Conservation (phyloP, 495 filamentous ascomycete species). For the Hapsidospora chrysogenum region DNA sequence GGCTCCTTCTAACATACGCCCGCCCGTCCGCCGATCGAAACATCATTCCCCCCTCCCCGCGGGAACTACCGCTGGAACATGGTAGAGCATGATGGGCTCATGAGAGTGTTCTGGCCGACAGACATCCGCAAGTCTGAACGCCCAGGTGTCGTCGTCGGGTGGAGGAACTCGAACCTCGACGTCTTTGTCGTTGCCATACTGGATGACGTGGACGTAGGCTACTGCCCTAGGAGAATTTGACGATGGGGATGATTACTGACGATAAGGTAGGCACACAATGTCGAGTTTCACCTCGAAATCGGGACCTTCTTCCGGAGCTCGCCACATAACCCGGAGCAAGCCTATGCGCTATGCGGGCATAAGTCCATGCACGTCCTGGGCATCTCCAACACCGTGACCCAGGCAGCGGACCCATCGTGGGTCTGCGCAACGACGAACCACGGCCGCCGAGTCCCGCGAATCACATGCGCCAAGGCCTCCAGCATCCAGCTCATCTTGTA, state of each 20-base stretch:
- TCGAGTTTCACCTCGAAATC: conserved; percentile 73
- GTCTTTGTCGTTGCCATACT: conserved; percentile 78
- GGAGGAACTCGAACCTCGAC: conserved; percentile 84
- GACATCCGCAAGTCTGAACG: conserved; percentile 57
- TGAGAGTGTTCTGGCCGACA: conserved; percentile 96
- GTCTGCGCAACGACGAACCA: conserved; percentile 49
- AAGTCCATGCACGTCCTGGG: conserved; percentile 76
- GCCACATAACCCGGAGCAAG: conserved; percentile 61
- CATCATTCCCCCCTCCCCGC: conserved; percentile 10
- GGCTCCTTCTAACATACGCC: conserved; percentile 71
- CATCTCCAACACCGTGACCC: conserved; percentile 43
- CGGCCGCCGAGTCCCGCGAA: conserved; percentile 41
- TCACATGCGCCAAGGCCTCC: conserved; percentile 50
- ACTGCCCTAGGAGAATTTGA: conserved; percentile 6
- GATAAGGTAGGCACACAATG: conserved; percentile 41
- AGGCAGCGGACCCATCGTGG: conserved; percentile 42
- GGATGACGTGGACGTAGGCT: conserved; percentile 73
- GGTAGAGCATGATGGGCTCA: conserved; percentile 90
- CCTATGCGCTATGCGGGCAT: conserved; percentile 72
- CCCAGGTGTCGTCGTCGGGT: conserved; percentile 81
- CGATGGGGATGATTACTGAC: no score
- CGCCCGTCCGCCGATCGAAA: no score
- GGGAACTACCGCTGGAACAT: conserved; percentile 26
- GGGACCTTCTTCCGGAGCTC: conserved; percentile 72
- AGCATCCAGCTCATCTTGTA: conserved; percentile 81